Base-by-base conservation (phyloP, 805 yeast genomes). In the Teunomyces gatunensis region DNA sequence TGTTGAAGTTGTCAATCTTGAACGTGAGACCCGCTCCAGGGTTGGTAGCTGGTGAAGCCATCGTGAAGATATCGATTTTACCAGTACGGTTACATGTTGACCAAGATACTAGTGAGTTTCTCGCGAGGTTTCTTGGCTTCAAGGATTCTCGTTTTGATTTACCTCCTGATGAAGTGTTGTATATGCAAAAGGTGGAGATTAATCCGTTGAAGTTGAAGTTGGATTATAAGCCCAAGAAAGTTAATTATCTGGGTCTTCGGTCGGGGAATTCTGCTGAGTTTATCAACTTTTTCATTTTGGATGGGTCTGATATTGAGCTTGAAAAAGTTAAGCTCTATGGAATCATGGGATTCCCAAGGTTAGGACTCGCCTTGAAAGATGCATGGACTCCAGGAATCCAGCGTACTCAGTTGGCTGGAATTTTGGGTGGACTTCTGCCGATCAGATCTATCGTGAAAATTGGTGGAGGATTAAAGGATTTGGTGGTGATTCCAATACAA, bases 181-280 rank as follows among this genome's bases (percentile, higher is more conserved):
- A 80, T 58, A 74, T 90, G 40, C 89, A 87, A 55, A 82, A 82
- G 58, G 76, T 89, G 30, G 78, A 79, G 37, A 75, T 90, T 4
- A 77, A 78, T 48, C 70, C 83, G 0, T 67, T 88, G 2, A 76
- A 74, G 41, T 61, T 94, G 17, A 83, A 83, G 51, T 70, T 94
- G 35, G 98, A 94, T 64, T 94, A 94, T 63, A 90, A 89, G 61
- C 98, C 99, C 0, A 90, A 90, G 61, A 87, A 83, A 54, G 76
- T 92, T 25, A 96, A 92, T 63, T 88, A 87, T 59, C 80, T 83
- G 2, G 97, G 96, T 0, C 76, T 91, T 27, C 74, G 88, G 48
- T 85, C 96, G 0, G 98, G 98, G 0, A 89, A 85, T 51, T 80
- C 89, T 0, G 83, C 86, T 2, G 97, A 92, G 61, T 78, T 94